A percentile compares a stretch with the other conserved stretches of the same genome.
Conservation (phyloP, 2,329 filamentous ascomycete genomes). For the Talaromyces sp. region DNA sequence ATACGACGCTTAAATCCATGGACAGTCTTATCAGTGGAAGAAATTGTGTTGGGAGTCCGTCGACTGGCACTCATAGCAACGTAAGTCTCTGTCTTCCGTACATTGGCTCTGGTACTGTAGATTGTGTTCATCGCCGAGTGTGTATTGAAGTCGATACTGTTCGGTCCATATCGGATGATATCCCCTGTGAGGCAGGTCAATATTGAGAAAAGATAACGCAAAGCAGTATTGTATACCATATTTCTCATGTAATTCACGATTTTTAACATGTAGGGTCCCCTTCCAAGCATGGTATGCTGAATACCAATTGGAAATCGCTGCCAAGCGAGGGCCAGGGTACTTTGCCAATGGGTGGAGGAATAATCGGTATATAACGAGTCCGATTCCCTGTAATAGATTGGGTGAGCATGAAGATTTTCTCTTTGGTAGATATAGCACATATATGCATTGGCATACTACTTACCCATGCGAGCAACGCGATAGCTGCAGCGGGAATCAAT, state of each 20-base stretch:
- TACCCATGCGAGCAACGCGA: too few species aligned
- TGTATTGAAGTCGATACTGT: constrained; percentile 6
- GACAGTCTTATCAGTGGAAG: constrained; percentile 2
- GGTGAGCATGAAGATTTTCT: too few species aligned
- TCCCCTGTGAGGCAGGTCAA: not conserved
- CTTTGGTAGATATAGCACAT: too few species aligned
- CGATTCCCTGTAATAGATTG: not conserved
- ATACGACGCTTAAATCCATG: constrained; percentile 14
- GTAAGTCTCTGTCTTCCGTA: constrained; percentile 6
- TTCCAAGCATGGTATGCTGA: not conserved
- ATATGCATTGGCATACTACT: too few species aligned
- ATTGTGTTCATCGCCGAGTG: constrained; percentile 5
- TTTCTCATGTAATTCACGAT: constrained; percentile 1
- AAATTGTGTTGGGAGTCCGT: constrained; percentile 8
- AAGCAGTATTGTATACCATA: not conserved
- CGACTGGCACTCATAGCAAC: constrained; percentile 8
- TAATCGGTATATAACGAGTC: not conserved
- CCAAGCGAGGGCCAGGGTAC: constrained; percentile 8
- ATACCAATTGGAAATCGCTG: constrained; percentile 10
- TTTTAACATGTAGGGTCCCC: constrained; percentile 9
- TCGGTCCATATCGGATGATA: constrained; percentile 7
- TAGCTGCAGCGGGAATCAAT: too few species aligned
- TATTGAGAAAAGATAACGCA: not conserved
- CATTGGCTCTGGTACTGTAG: constrained; percentile 5
- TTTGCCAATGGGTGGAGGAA: constrained; percentile 11